Base-by-base conservation (phyloP, 108 stramenopile genomes). In the Ochromonas danica region DNA sequence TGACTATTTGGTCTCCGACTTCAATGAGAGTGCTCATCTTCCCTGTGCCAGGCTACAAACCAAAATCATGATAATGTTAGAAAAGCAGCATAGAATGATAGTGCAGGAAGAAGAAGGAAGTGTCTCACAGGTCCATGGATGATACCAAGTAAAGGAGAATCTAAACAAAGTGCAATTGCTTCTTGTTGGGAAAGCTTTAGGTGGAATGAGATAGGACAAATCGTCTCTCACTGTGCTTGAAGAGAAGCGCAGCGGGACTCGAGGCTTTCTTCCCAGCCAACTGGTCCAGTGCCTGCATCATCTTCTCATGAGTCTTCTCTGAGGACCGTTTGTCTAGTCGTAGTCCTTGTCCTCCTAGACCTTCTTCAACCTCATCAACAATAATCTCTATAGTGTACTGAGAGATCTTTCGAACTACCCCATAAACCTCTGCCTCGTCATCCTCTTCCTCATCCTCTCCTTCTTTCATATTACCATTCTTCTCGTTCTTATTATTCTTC, bases 11-110 rank as follows among this genome's bases (percentile, higher is more conserved):
- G n/a, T n/a, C n/a, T n/a, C n/a, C n/a, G 57, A 97, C 81, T 80
- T 95, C 94, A 1, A 93, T 92, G 14, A 67, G 25, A 67, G 63
- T 67, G 17, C 14, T 39, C 92, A 25, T 67, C 63, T 67, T 67
- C 10, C 63, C 63, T 10, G 63, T 67, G 31, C 63, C 63, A 28
- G 63, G 63, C 63, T 67, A 36, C 6, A 36, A 67, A 31, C 17
- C 6, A 6, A 36, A 3, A 67, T 28, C 6, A 67, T 10, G 31
- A 14, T 31, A 36, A 14, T 33, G 6, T 67, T 14, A 51, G 6
- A 51, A 14, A 22, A 51, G 6, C 6, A 14, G 6, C 6, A 14
- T 51, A 6, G 22, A 14, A 22, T 51, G 45, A 51, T 51, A 51
- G 6, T 14, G 22, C 22, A 51, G 22, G 45, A 51, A 51, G 6